Conservation (phyloP, 2,329 filamentous ascomycete genomes). For the Colletotrichum tropicale region DNA sequence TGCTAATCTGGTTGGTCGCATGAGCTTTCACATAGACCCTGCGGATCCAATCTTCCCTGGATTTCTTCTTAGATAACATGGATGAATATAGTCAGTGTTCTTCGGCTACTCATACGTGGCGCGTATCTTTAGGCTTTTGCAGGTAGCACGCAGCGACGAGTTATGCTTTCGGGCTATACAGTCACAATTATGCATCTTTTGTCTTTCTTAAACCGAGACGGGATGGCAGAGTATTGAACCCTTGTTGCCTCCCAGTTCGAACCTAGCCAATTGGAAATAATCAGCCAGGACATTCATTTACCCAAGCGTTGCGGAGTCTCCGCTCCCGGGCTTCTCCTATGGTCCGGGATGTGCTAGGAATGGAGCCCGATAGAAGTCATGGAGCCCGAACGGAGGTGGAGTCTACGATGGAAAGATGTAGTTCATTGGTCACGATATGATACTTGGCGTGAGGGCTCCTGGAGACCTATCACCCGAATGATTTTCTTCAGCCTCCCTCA, state of each 20-base stretch:
- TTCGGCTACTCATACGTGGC: not conserved
- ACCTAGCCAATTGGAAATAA: not conserved
- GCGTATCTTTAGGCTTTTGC: not conserved
- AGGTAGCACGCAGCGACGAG: not conserved
- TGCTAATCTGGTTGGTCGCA: conserved; percentile 4
- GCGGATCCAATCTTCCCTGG: conserved; percentile 1
- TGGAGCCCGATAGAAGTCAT: not conserved
- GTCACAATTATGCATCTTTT: not conserved
- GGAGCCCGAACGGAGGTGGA: not conserved
- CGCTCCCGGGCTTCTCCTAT: not conserved
- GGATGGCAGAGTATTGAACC: not conserved
- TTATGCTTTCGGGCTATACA: not conserved
- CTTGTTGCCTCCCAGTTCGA: not conserved
- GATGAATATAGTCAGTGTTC: not conserved
- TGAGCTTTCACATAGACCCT: conserved; percentile 9
- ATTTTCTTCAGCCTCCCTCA: not conserved
- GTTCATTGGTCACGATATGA: not conserved
- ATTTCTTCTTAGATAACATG: not conserved
- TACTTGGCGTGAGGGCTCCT: not conserved
- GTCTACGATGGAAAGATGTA: not conserved
- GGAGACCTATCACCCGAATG: not conserved
- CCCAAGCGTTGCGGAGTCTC: not conserved
- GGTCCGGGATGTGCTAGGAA: not conserved
- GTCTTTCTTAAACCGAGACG: not conserved
- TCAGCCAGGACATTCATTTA: not conserved